Evolutionary conservation across 768 basidiomycete genomes (phyloP).

Genomic region (Butyriboletus loyo): DNA sequence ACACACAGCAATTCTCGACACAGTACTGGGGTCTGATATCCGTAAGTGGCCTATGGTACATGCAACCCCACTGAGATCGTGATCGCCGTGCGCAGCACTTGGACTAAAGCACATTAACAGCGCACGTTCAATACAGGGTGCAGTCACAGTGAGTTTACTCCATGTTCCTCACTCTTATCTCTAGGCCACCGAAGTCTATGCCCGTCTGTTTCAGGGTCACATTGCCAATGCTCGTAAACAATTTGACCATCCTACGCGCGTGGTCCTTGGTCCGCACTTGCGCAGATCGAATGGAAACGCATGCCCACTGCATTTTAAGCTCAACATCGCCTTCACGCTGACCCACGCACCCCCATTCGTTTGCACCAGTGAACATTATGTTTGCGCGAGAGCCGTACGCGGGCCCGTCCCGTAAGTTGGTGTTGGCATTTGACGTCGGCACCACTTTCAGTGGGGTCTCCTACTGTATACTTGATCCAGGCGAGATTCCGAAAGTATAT

Average conservation of each 20-base stretch:
- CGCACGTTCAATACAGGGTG: background rate
- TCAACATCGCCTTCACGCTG: background rate
- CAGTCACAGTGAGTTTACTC: background rate
- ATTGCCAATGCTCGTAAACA: background rate
- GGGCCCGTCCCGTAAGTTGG: conserved; percentile 32
- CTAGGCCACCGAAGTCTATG: background rate
- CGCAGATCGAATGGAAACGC: background rate
- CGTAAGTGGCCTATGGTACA: background rate
- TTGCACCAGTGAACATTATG: conserved; percentile 15
- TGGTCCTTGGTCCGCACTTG: background rate
- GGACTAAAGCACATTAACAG: background rate
- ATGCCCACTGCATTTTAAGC: conserved; percentile 3
- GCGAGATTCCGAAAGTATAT: conserved; percentile 20
- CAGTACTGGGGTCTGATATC: background rate
- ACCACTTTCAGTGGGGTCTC: conserved; percentile 38
- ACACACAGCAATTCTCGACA: conserved; percentile 1
- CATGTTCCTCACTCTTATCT: background rate
- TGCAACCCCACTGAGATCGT: background rate
- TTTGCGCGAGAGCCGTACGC: conserved; percentile 30
- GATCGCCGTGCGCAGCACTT: background rate
- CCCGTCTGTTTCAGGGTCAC: background rate
- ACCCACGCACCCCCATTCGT: background rate
- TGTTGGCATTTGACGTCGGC: conserved; percentile 31
- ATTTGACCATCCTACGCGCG: background rate
- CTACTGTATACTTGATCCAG: conserved; percentile 39